Percentiles rank a stretch among this genome's conserved stretches.
Conservation (phyloP, 441 rosid species). For the Theobroma grandiflorum region DNA sequence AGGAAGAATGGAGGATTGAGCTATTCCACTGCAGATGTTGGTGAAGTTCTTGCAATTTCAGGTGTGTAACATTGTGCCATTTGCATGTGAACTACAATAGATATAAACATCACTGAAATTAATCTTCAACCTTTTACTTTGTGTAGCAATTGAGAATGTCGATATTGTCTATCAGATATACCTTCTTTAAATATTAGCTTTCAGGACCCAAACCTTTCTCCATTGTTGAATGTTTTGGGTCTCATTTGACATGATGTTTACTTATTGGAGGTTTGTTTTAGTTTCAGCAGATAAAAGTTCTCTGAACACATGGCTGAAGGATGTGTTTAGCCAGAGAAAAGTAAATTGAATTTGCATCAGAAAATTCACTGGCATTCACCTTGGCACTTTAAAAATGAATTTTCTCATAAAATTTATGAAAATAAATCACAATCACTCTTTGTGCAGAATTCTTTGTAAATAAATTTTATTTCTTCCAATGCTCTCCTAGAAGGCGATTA, state of each 20-base stretch:
- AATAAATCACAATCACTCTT: neutral
- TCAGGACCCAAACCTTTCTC: neutral
- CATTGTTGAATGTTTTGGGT: too few species aligned
- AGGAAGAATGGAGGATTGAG: slow-evolving; percentile 52
- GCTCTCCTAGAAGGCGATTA: neutral
- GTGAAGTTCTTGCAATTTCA: slow-evolving; percentile 55
- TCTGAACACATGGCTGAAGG: neutral
- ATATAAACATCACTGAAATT: neutral
- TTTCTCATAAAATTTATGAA: neutral
- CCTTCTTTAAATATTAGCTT: neutral
- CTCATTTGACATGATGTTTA: neutral
- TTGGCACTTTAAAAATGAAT: neutral
- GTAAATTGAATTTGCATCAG: neutral
- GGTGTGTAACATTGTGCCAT: slow-evolving; percentile 33
- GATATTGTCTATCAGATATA: neutral
- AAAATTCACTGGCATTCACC: neutral
- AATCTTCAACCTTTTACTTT: neutral
- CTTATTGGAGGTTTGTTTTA: neutral
- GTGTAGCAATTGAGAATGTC: neutral
- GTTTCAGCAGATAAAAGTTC: neutral
- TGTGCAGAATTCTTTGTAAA: neutral
- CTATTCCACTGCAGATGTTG: slow-evolving; percentile 57
- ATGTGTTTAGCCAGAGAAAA: neutral
- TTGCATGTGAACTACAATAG: neutral
- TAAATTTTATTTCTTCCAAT: neutral